A percentile compares a stretch with the other conserved stretches of the same genome.
Evolutionary conservation across 495 filamentous ascomycete genomes (phyloP).

Genomic region (Lentithecium fluviatile): DNA sequence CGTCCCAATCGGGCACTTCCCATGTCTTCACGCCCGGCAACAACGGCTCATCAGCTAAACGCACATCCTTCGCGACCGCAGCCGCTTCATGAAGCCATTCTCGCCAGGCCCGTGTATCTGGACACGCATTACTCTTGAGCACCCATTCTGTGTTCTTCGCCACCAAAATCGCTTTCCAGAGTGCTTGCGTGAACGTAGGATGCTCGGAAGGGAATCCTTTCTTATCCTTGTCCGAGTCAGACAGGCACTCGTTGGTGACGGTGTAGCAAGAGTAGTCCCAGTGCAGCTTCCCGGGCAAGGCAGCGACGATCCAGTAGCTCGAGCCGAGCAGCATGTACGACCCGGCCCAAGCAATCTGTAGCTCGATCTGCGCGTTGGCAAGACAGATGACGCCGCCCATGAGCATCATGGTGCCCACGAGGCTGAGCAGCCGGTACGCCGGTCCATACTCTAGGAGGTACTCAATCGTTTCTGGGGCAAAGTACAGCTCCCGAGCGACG

Average conservation of each 20-base stretch:
- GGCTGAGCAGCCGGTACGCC: constrained; percentile 45
- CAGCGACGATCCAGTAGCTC: constrained; percentile 50
- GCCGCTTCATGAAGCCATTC: constrained; percentile 43
- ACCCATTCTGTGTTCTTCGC: constrained; percentile 45
- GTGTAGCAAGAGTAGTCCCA: constrained; percentile 47
- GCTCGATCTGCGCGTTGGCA: constrained; percentile 44
- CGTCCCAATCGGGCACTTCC: constrained; percentile 35
- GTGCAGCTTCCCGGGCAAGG: constrained; percentile 43
- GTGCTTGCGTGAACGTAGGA: constrained; percentile 44
- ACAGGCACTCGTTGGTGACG: constrained; percentile 37
- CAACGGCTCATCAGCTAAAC: neutral
- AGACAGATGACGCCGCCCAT: constrained; percentile 52
- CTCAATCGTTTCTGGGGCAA: constrained; percentile 47
- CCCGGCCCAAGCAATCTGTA: constrained; percentile 47
- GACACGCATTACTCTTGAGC: constrained; percentile 38
- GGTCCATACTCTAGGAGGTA: constrained; percentile 41
- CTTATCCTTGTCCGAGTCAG: constrained; percentile 29
- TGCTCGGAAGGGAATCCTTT: constrained; percentile 30
- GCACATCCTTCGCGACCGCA: constrained; percentile 7
- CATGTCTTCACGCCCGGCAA: constrained; percentile 23
- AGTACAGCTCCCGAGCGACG: constrained; percentile 45
- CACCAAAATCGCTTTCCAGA: constrained; percentile 49
- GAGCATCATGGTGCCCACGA: constrained; percentile 49
- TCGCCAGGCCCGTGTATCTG: constrained; percentile 45
- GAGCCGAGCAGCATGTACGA: constrained; percentile 49